Evolutionary conservation across 495 filamentous ascomycete genomes (phyloP).

Genomic region (Penicillium alfredii): DNA sequence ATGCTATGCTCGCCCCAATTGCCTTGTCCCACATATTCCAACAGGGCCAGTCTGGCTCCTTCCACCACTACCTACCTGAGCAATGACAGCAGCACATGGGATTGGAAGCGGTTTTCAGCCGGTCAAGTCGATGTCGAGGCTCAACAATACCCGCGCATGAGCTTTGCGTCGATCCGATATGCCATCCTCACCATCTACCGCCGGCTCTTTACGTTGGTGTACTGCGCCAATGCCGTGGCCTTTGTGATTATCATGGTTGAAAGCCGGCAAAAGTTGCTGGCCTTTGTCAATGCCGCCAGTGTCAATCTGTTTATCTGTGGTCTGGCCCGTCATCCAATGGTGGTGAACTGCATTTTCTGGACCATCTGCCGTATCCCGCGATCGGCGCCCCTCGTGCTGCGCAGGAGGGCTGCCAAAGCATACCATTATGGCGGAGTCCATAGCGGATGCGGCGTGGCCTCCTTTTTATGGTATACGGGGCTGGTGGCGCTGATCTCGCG

Average conservation of each 20-base stretch:
- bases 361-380: constrained; percentile 45
- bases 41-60: neutral
- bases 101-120: neutral
- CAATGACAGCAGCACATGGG: neutral
- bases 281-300: constrained; percentile 31
- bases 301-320: constrained; percentile 36
- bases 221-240: constrained; percentile 37
- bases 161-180: constrained; percentile 20
- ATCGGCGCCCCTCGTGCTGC: constrained; percentile 49
- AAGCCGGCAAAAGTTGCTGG: constrained; percentile 11
- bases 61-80: neutral
- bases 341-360: constrained; percentile 57
- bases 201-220: constrained; percentile 39
- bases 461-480: constrained; percentile 57
- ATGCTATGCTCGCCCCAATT: neutral
- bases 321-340: constrained; percentile 57
- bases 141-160: constrained; percentile 10
- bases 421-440: constrained; percentile 65
- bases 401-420: constrained; percentile 53
- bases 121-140: constrained; percentile 13
- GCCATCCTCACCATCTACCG: constrained; percentile 32
- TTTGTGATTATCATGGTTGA: constrained; percentile 29
- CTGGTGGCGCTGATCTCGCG: constrained; percentile 35
- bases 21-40: neutral
- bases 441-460: constrained; percentile 53